These are phyloP conservation scores for Fusarium compactum DNA, from an alignment of 2,329 filamentous ascomycete genomes.

Conservation along the genomic window DNA sequence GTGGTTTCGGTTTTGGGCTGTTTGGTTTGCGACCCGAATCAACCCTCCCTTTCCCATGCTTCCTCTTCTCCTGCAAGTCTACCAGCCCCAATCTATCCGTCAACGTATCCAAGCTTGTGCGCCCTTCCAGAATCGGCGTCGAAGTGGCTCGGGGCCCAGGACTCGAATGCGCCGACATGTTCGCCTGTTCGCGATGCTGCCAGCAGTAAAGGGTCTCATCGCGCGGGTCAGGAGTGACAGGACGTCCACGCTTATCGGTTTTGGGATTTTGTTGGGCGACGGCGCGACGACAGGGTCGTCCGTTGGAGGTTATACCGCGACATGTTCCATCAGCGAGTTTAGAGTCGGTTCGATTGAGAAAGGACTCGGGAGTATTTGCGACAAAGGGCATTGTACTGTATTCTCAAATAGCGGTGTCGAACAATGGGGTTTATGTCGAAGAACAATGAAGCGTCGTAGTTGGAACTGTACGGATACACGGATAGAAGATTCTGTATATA, in stretches of 20 bases:
- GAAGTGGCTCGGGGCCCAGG: conserved; percentile 58
- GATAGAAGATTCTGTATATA: neutral
- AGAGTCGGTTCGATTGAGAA: conserved; percentile 83
- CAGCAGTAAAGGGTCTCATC: conserved; percentile 84
- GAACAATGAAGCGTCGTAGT: neutral
- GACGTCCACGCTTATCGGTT: conserved; percentile 38
- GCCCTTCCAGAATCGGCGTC: conserved; percentile 69
- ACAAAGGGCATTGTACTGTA: conserved; percentile 55
- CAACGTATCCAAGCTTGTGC: conserved; percentile 88
- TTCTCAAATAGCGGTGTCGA: conserved; percentile 13
- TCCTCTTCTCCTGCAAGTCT: conserved; percentile 66
- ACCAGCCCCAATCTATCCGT: conserved; percentile 82
- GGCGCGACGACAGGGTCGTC: conserved; percentile 84
- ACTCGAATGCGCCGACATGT: conserved; percentile 59
- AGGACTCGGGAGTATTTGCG: conserved; percentile 79
- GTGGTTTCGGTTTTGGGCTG: conserved; percentile 36
- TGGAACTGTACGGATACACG: neutral
- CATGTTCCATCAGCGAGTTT: conserved; percentile 87
- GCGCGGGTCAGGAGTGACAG: conserved; percentile 59
- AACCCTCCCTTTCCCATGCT: conserved; percentile 35
- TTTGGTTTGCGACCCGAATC: conserved; percentile 44
- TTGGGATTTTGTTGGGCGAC: conserved; percentile 59
- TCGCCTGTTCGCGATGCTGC: conserved; percentile 93
- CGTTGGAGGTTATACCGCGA: conserved; percentile 84
- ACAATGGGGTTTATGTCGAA: neutral